Percentiles rank a stretch among this genome's conserved stretches.
These are phyloP conservation scores for Spergularia azorica DNA, from an alignment of 179 eudicot genomes.

Conservation along the genomic window DNA sequence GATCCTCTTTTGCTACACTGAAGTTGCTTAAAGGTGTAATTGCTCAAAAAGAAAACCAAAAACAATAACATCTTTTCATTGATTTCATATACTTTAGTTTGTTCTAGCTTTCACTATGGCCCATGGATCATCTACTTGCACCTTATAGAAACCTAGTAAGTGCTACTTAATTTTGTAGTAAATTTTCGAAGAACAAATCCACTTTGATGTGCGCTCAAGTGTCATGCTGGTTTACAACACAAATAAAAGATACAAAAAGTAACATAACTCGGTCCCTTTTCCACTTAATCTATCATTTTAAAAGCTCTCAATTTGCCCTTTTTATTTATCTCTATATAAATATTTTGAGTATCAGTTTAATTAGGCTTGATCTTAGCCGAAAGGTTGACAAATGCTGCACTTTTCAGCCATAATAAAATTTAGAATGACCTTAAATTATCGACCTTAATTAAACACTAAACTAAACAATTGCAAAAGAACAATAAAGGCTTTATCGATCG, in stretches of 20 bases:
- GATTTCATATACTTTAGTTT: too few relatives aligned
- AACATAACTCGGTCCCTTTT: not conserved
- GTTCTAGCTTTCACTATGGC: too few relatives aligned
- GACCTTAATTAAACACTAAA: too few relatives aligned
- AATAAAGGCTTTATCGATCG: not conserved
- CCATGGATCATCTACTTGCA: too few relatives aligned
- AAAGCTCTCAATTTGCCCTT: not conserved
- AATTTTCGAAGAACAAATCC: not conserved
- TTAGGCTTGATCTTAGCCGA: slow-evolving; percentile 19
- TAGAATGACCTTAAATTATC: not conserved
- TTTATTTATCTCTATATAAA: not conserved
- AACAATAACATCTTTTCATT: too few relatives aligned
- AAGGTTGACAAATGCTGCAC: slow-evolving; percentile 22
- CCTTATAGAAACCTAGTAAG: too few relatives aligned
- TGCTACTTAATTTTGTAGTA: too few relatives aligned
- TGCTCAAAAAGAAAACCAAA: too few relatives aligned
- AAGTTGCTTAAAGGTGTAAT: too few relatives aligned
- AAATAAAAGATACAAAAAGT: not conserved
- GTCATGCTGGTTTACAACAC: not conserved
- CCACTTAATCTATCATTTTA: not conserved
- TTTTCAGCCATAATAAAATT: slow-evolving; percentile 9
- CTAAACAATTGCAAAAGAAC: slow-evolving; percentile 1
- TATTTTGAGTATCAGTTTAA: not conserved
- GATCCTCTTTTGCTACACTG: too few relatives aligned
- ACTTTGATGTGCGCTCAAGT: not conserved